Base-by-base conservation (phyloP, 352 stramenopile species). In the Discostella stelligera region DNA sequence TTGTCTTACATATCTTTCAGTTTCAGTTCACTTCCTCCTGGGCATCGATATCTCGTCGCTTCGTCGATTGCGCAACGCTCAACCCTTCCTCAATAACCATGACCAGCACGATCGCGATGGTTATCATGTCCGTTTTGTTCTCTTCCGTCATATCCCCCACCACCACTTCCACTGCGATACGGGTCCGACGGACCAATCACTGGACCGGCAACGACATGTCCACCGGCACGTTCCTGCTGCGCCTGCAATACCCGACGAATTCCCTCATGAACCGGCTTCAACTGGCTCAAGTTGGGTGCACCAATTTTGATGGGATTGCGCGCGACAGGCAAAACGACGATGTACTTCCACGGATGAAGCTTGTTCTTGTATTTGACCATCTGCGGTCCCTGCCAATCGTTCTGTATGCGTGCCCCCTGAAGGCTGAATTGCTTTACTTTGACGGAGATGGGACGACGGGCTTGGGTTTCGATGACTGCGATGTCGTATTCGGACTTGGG, bases 341-440 rank as follows among this genome's bases (percentile, higher is more conserved):
- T 89, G 58, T 91, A 93, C 60, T 91, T 91, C 84, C 86, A 91
- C 39, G 88, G 88, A 54, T 91, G 84, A 20, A 91, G 74, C 65
- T 91, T 91, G 66, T 91, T 91, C 80, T 93, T 93, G 78, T 91
- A 91, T 72, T 93, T 91, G 49, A 91, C 85, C 82, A 91, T 93
- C 81, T 92, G 88, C 1, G 88, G 88, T 58, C 88, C 88, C 66
- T 93, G 86, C 84, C 86, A 91, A 65, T 93, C 88, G 61, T 93
- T 93, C 59, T 90, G 85, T 68, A 93, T 87, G n/a, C 85, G 83
- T 23, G 87, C 85, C 23, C 87, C 87, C 74, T 91, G 87, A 16
- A 93, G 72, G 11, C 79, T 89, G 71, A 93, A 93, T 82, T 93
- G 85, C 65, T 93, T 93, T 5, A 93, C 88, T 67, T 93, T 93